Evolutionary conservation across 1,284 basidiomycete genomes (phyloP), one percentile per base, ranked within the genome.

Genomic region (Heterobasidion occidentale): DNA sequence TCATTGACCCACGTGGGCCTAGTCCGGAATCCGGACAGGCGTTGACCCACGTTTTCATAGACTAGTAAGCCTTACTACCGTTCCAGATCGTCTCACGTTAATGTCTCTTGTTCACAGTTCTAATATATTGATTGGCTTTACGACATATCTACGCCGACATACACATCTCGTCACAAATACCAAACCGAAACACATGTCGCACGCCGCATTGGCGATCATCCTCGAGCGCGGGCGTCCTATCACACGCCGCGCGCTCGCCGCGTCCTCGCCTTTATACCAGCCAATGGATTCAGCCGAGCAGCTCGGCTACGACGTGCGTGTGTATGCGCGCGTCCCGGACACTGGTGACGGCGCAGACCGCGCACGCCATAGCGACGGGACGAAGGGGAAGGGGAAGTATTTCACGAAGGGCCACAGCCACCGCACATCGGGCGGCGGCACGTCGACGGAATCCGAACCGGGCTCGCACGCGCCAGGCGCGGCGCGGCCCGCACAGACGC

Each of bases 231-330:
- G 88, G 7, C 77, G 89, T 20, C 76, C 81, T 0, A 77, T 88
- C 54, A 80, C 78, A 1, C 75, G 83, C 51, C 82, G 89, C 36
- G 88, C 90, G 17, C 76, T 91, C 12, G 91, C 90, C 38, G 84
- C 90, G 1, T 90, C 88, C 9, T 90, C 87, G 19, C 92, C 92
- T 1, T 71, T 94, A 38, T 88, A 90, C 68, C 88, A 92, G 64
- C 85, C 90, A 34, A 84, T 94, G 75, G 84, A 89, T 33, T 73
- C 78, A 8, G 86, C 90, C 34, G 79, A 86, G 61, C 76, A 81
- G 53, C 73, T 93, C 42, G 91, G 88, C 2, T 94, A 92, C 65
- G 88, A 91, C 63, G 84, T 92, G 5, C 81, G 84, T 53, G 78
- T 93, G 9, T 86, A 86, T 62, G 81, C 86, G 53, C 78, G 92